Evolutionary conservation across 2,329 filamentous ascomycete genomes (phyloP), one percentile per base, ranked within the genome.

Genomic region (Colletotrichum lindemuthianum): DNA sequence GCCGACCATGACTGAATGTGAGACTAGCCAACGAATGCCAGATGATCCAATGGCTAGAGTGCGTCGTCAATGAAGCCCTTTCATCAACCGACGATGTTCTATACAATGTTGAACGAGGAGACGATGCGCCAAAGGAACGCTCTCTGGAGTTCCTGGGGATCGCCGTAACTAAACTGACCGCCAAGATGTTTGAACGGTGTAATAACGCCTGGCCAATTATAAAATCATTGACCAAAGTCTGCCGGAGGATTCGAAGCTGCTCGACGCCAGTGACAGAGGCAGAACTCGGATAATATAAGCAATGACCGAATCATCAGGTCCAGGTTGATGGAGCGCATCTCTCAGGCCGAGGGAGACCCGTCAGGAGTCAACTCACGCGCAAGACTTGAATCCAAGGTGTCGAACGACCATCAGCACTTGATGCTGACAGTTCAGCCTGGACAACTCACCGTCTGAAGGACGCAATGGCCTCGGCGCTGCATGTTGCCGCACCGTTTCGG

Each of bases 181-280:
- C 56, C 33, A 43, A 60, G 36, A 44, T 50, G 43, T 60, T 60
- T 44, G 48, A 36, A 36, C 8, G 15, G 11, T 53, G 43, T 43
- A 54, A 55, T 24, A 36, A 43, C 10, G 43, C 39, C 9, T 60
- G 44, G 60, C 49, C 60, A 8, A 49, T 60, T 1, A 60, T 53
- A 44, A 33, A 12, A 39, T 44, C 11, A 44, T 55, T 15, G 44
- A 43, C 39, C 11, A 41, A 39, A 56, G 57, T 24, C 50, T 51
- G 4, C 44, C 51, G n/a, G 44, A 54, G 6, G 47, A 60, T 39
- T 43, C 44, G 4, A 24, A 15, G 10, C 43, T 60, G 11, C 5
- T 56, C 13, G 41, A 33, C 15, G 10, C 32, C 10, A 6, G 2
- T 68, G 68, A 69, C 39, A 69, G 32, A 69, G 24, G 24, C 5